Conservation (phyloP, 257 asterid genomes). For the Plantago ovata region DNA sequence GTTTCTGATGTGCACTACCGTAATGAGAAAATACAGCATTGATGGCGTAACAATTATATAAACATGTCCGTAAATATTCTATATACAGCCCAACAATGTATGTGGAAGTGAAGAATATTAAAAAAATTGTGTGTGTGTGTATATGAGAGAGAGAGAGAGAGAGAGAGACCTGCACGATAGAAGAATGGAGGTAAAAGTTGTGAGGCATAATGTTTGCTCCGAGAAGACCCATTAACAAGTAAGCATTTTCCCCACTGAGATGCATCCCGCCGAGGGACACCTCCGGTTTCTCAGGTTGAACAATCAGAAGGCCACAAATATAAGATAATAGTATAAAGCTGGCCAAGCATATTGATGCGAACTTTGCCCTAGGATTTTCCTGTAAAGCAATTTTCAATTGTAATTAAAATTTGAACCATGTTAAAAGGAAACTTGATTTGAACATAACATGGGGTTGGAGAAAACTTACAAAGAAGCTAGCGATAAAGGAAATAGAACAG, state of each 20-base stretch:
- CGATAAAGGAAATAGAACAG: conserved; percentile 67
- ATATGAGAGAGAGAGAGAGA: conserved; percentile 16
- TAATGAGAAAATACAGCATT: no score
- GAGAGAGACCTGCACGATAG: conserved; percentile 73
- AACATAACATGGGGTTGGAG: conserved; percentile 2
- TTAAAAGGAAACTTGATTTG: conserved; percentile 7
- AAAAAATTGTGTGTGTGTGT: no score
- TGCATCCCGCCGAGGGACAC: conserved; percentile 52
- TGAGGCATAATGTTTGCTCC: conserved; percentile 97
- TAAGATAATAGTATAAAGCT: conserved; percentile 50
- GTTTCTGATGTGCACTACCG: no score
- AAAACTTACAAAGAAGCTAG: conserved; percentile 57
- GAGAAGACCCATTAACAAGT: conserved; percentile 83
- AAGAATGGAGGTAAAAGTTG: conserved; percentile 91
- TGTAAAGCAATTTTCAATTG: conserved; percentile 23
- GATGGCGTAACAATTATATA: no score
- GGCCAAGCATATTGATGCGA: conserved; percentile 49
- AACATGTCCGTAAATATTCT: no score
- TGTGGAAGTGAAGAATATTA: no score
- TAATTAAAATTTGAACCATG: conserved; percentile 15
- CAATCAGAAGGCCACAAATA: conserved; percentile 60
- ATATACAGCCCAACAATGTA: no score
- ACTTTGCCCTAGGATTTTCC: conserved; percentile 65
- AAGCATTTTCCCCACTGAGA: conserved; percentile 82
- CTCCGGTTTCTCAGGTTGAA: conserved; percentile 64